These are phyloP conservation scores for Plasmodium sp. DNA, from an alignment of 169 alveolate genomes.

Conservation along the genomic window DNA sequence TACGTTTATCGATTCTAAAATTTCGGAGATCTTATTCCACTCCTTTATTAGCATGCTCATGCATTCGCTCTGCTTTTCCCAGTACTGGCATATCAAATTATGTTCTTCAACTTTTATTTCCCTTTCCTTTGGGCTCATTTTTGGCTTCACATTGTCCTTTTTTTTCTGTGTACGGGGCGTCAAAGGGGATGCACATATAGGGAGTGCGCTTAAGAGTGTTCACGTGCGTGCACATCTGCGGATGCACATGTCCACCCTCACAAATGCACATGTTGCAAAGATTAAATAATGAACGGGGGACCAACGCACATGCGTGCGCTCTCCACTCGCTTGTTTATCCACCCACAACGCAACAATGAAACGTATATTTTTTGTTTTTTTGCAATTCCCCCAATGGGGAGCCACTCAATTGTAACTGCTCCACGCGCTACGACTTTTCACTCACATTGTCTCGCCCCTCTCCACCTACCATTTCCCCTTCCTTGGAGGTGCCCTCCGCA, in stretches of 20 bases:
- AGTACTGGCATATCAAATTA: slow-evolving; percentile 46
- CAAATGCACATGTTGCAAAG: not conserved
- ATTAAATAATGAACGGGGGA: not conserved
- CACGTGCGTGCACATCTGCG: not conserved
- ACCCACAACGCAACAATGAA: not conserved
- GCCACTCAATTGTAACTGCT: not conserved
- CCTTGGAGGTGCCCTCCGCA: slow-evolving; percentile 10
- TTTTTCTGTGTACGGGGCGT: slow-evolving; percentile 3
- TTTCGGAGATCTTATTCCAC: slow-evolving; percentile 69
- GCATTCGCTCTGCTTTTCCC: slow-evolving; percentile 73
- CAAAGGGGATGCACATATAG: not conserved
- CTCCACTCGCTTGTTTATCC: not conserved
- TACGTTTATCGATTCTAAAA: slow-evolving; percentile 55
- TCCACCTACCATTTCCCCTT: slow-evolving; percentile 14
- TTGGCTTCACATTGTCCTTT: slow-evolving; percentile 30
- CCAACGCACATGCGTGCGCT: not conserved
- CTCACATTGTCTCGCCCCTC: not conserved
- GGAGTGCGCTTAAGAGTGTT: not conserved
- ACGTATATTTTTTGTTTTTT: not conserved
- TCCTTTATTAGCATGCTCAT: slow-evolving; percentile 69
- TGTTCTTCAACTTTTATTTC: slow-evolving; percentile 73
- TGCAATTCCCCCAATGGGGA: not conserved
- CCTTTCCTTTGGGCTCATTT: slow-evolving; percentile 60
- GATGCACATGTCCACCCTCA: not conserved
- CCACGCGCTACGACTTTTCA: not conserved